These are phyloP conservation scores for Scytalidium sp. DNA, from an alignment of 2,329 filamentous ascomycete genomes.

Conservation along the genomic window DNA sequence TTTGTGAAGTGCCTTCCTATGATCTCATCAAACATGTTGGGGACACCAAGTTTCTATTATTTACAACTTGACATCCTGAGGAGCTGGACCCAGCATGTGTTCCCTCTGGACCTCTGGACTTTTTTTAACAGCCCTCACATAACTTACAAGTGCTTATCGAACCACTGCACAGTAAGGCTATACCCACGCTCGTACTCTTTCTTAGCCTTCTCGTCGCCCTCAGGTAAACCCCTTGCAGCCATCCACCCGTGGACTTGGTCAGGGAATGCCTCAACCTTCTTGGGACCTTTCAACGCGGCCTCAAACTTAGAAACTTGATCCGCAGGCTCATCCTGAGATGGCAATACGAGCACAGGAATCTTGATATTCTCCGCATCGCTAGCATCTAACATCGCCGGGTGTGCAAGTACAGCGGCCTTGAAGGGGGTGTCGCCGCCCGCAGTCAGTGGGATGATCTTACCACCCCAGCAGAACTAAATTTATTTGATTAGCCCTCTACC, in stretches of 20 bases:
- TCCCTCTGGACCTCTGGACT: no score
- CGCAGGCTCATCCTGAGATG: slow-evolving; percentile 42
- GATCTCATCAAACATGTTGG: no score
- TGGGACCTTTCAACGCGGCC: slow-evolving; percentile 37
- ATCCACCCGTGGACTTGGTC: slow-evolving; percentile 59
- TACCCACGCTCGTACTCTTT: slow-evolving; percentile 49
- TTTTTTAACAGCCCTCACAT: no score
- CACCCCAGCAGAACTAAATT: slow-evolving; percentile 28
- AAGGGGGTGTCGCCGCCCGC: slow-evolving; percentile 7
- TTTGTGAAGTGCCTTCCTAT: no score
- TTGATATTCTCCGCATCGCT: slow-evolving; percentile 38
- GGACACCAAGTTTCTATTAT: no score
- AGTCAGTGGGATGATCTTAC: slow-evolving; percentile 25
- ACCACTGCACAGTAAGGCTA: slow-evolving; percentile 40
- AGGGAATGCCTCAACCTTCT: slow-evolving; percentile 45
- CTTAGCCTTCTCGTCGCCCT: slow-evolving; percentile 37
- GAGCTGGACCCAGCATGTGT: no score
- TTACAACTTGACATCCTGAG: no score
- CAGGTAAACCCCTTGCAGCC: slow-evolving; percentile 48
- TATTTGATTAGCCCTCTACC: slow-evolving; percentile 34
- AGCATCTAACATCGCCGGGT: slow-evolving; percentile 2
- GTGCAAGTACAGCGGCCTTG: slow-evolving; percentile 5
- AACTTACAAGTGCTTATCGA: slow-evolving; percentile 36
- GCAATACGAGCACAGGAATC: slow-evolving; percentile 43
- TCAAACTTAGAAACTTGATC: slow-evolving; percentile 42